Evolutionary conservation across 2,329 filamentous ascomycete species (phyloP), one percentile per base, ranked within the genome.

Genomic region (Stagonosporopsis tanaceti): DNA sequence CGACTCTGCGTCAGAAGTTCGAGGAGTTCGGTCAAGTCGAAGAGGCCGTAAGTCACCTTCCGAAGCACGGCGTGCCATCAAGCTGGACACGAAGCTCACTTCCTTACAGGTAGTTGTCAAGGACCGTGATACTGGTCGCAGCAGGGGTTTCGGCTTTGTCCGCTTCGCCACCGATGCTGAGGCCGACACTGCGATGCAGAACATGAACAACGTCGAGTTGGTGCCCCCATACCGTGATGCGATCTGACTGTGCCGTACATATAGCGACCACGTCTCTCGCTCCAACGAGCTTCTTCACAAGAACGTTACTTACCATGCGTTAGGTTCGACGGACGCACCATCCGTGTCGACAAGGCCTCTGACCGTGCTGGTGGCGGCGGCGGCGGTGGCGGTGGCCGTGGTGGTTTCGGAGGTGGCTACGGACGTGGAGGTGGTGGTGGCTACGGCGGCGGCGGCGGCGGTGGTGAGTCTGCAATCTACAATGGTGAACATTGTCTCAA

Each of bases 91-190:
- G 51, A 41, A 42, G 56, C 68, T 72, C 50, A 72, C 65, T 47
- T 51, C 37, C 6, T 42, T 35, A 46, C 73, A 98, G 94, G 91
- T 97, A 62, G 94, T 99, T 67, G 93, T 98, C 72, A 98, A 97
- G 82, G 94, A 99, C 79, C 92, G 93, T 73, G 94, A 98, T 76
- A 97, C 94, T 73, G 91, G 92, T 71, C 92, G 94, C 78, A 97
- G 93, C 84, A 92, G 95, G 78, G 95, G 95, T 60, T 99, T 98
- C 77, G 95, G 95, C 45, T 98, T 98, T 78, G 94, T 99, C 63
- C 91, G 93, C 69, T 99, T 94, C 80, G 81, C 86, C 48, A 87
- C 87, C 64, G 91, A 93, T 64, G 79, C 82, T 42, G 90, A 93
- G 77, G 91, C 92, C 61, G 87, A 93, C 72, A 84, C 84, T 65